phyloP scores from a whole-genome alignment of 164 flowering plant species.

The Vitis rupestris region DNA sequence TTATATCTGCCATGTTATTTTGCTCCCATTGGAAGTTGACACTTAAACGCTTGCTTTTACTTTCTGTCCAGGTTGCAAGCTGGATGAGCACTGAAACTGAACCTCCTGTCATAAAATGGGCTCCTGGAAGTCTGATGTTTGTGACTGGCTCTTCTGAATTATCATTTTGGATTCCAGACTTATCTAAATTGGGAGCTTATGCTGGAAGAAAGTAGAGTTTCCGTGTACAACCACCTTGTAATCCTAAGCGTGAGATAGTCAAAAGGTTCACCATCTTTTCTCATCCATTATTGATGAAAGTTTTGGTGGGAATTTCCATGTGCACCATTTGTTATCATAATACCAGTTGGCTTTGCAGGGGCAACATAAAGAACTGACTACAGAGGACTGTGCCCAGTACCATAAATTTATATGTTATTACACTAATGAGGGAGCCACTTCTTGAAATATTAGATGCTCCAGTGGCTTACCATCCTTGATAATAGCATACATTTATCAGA shows the following conservation, averaged over 20 bases:
- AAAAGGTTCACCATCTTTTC: neutral
- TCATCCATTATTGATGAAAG: neutral
- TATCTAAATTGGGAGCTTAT: constrained; percentile 82
- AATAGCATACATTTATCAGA: neutral
- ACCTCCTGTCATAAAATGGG: constrained; percentile 96
- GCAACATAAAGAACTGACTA: neutral
- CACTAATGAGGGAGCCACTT: constrained; percentile 1
- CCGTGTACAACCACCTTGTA: neutral
- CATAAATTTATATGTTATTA: neutral
- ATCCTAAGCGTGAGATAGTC: neutral
- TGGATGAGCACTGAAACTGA: constrained; percentile 87
- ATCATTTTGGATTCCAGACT: constrained; percentile 93
- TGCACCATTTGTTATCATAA: neutral
- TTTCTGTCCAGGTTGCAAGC: constrained; percentile 67
- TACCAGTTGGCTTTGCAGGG: neutral
- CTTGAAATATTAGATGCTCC: neutral
- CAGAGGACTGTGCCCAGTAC: neutral
- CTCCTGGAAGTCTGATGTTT: constrained; percentile 94
- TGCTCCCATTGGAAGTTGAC: neutral
- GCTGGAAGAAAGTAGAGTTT: constrained; percentile 63
- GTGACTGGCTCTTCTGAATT: constrained; percentile 95
- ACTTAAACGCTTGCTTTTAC: neutral
- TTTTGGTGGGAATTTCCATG: too few species aligned
- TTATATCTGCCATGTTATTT: neutral
- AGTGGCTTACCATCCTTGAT: too few species aligned